These are phyloP conservation scores for Aristolochia californica DNA, from an alignment of 164 flowering plant genomes.

Conservation along the genomic window DNA sequence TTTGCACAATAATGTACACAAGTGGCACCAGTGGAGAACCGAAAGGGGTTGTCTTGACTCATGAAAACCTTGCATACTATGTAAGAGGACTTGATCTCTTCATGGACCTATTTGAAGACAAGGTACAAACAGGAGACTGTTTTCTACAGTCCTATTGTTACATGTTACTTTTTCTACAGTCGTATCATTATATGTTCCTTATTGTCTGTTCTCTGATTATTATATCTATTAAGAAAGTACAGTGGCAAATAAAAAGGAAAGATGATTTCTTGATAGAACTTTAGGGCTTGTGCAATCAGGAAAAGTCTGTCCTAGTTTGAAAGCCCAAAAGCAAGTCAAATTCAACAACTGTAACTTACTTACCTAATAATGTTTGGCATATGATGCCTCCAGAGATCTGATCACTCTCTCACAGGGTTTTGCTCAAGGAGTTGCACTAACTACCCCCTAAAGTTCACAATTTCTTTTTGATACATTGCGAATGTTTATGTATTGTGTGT, in stretches of 20 bases:
- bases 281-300: too few species aligned
- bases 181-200: background rate
- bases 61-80: conserved; percentile 43
- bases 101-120: conserved; percentile 87
- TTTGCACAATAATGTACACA: conserved; percentile 92
- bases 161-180: background rate
- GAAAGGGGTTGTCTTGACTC: conserved; percentile 86
- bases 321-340: too few species aligned
- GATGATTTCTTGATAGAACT: too few species aligned
- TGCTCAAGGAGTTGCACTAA: too few species aligned
- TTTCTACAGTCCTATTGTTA: background rate
- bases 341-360: too few species aligned
- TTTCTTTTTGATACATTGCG: too few species aligned
- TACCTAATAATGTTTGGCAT: too few species aligned
- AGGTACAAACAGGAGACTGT: conserved; percentile 30
- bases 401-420: too few species aligned
- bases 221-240: background rate
- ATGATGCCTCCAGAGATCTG: too few species aligned
- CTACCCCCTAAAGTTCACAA: too few species aligned
- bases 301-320: too few species aligned
- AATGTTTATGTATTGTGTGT: background rate
- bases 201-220: conserved; percentile 1
- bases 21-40: conserved; percentile 98
- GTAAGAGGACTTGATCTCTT: conserved; percentile 65
- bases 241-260: background rate